Evolutionary conservation across 2,329 filamentous ascomycete species (phyloP).

Genomic region (Penicillium sclerotigenum): DNA sequence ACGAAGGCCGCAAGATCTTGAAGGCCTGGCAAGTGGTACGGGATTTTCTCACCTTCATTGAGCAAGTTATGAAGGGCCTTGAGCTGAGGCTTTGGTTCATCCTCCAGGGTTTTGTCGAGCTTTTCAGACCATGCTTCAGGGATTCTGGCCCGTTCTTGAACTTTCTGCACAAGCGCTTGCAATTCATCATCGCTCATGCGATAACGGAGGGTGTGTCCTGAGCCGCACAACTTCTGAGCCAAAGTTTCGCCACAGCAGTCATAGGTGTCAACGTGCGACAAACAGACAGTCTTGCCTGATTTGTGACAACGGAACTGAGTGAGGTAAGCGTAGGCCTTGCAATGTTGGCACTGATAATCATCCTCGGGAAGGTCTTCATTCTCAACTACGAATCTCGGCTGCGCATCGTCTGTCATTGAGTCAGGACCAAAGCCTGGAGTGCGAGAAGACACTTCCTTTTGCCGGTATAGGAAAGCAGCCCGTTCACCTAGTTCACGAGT

Average conservation of each 20-base stretch:
- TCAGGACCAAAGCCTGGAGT: constrained; percentile 53
- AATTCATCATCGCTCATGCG: constrained; percentile 73
- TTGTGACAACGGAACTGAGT: constrained; percentile 84
- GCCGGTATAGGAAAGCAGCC: constrained; percentile 64
- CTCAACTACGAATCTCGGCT: constrained; percentile 62
- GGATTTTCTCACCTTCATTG: constrained; percentile 93
- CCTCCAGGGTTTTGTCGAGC: constrained; percentile 77
- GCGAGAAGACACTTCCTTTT: constrained; percentile 56
- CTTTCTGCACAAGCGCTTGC: constrained; percentile 64
- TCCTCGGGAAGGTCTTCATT: constrained; percentile 81
- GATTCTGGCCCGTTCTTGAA: constrained; percentile 78
- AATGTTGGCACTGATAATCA: constrained; percentile 86
- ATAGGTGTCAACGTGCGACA: constrained; percentile 74
- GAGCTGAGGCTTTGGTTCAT: constrained; percentile 78
- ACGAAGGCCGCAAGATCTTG: constrained; percentile 83
- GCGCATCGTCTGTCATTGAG: constrained; percentile 49
- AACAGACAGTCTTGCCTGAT: constrained; percentile 76
- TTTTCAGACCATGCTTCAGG: constrained; percentile 91
- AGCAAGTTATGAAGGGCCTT: constrained; percentile 81
- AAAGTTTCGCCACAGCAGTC: constrained; percentile 73
- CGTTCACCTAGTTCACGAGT: constrained; percentile 69
- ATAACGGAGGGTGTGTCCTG: constrained; percentile 72
- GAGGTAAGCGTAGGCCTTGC: constrained; percentile 87
- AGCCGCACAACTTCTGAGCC: constrained; percentile 63
- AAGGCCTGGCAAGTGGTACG: constrained; percentile 80